A percentile compares a stretch with the other conserved stretches of the same genome.
Evolutionary conservation across 345 rosid species (phyloP).

Genomic region (Gossypium anomalum): DNA sequence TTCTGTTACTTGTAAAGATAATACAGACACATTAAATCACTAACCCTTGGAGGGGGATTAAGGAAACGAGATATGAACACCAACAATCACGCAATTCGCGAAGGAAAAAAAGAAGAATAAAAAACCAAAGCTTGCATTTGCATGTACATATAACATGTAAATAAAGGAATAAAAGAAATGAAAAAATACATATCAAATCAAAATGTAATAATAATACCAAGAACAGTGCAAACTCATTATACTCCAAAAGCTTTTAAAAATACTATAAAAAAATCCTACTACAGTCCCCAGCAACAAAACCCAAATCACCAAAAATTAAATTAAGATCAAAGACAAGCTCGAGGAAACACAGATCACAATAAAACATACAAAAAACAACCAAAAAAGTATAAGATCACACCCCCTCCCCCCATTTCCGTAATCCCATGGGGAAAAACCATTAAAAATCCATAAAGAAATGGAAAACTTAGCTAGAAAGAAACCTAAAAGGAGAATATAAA

Average conservation of each 20-base stretch:
- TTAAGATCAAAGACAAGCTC: slow-evolving; percentile 2
- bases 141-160: neutral
- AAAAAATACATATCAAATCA: neutral
- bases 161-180: neutral
- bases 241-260: neutral
- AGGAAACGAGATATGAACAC: neutral
- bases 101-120: neutral
- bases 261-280: neutral
- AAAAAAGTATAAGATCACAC: slow-evolving; percentile 12
- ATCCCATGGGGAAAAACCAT: neutral
- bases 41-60: neutral
- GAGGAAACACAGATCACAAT: slow-evolving; percentile 8
- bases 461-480: neutral
- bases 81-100: neutral
- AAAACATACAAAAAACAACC: neutral
- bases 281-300: slow-evolving; percentile 16
- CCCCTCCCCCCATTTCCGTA: slow-evolving; percentile 6
- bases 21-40: neutral
- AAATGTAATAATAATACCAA: slow-evolving; percentile 16
- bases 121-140: slow-evolving; percentile 6
- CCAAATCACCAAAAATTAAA: slow-evolving; percentile 14
- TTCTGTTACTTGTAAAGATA: neutral
- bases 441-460: neutral
- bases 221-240: slow-evolving; percentile 14
- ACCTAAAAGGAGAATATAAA: neutral